These are phyloP conservation scores for Plasmodium berghei DNA, from an alignment of 169 alveolate species.

Conservation along the genomic window DNA sequence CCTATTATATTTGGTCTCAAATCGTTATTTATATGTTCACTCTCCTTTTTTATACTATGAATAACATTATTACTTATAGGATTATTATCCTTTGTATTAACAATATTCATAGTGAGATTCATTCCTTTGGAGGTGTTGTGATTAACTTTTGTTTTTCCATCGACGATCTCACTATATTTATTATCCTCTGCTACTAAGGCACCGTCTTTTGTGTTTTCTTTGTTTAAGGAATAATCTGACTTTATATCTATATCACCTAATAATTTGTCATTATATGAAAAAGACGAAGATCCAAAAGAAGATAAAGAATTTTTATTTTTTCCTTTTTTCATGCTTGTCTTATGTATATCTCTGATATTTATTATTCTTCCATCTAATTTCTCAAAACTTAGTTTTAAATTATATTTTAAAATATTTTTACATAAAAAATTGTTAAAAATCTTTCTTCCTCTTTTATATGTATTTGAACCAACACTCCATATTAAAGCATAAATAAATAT, in stretches of 20 bases:
- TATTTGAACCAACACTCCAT: constrained; percentile 74
- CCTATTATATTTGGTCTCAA: neutral
- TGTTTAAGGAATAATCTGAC: neutral
- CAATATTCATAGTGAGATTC: neutral
- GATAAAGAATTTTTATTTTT: neutral
- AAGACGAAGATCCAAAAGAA: neutral
- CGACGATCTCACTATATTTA: neutral
- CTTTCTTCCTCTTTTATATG: constrained; percentile 71
- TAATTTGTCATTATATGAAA: too few relatives aligned
- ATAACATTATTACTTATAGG: neutral
- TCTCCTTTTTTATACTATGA: neutral
- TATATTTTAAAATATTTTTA: constrained; percentile 45
- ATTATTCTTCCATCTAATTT: constrained; percentile 44
- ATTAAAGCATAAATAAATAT: constrained; percentile 60
- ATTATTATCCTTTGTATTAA: neutral
- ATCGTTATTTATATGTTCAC: neutral
- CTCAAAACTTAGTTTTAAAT: constrained; percentile 55
- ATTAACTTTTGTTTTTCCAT: neutral
- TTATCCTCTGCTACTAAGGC: neutral
- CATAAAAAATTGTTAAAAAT: constrained; percentile 61
- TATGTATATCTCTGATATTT: constrained; percentile 17
- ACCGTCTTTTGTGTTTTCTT: neutral
- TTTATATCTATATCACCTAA: neutral
- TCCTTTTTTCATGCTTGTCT: neutral
- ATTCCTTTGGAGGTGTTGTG: neutral